These are phyloP conservation scores for Tylopilus rubrobrunneus DNA, from an alignment of 768 basidiomycete genomes.

Conservation along the genomic window DNA sequence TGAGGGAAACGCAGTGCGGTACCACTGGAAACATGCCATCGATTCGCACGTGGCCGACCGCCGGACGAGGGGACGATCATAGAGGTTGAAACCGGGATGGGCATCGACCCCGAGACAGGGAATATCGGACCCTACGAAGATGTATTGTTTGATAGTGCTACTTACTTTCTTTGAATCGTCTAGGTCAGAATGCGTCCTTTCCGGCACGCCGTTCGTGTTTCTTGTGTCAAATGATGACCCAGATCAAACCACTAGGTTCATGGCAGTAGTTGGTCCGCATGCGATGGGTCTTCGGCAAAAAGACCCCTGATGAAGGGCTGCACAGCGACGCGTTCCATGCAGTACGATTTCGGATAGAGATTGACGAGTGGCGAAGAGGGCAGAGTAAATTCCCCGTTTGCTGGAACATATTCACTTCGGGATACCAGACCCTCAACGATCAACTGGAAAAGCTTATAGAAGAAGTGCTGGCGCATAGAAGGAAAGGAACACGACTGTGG, in stretches of 20 bases:
- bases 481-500: constrained; percentile 7
- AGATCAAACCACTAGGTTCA: constrained; percentile 11
- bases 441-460: constrained; percentile 3
- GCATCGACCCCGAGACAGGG: constrained; percentile 12
- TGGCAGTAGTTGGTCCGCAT: constrained; percentile 18
- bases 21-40: constrained; percentile 15
- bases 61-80: constrained; percentile 12
- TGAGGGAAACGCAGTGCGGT: constrained; percentile 2
- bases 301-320: neutral
- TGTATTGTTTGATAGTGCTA: neutral
- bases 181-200: constrained; percentile 8
- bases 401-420: constrained; percentile 10
- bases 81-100: constrained; percentile 10
- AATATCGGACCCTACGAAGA: constrained; percentile 17
- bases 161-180: neutral
- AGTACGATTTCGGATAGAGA: constrained; percentile 1
- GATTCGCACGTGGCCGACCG: constrained; percentile 13
- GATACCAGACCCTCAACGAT: constrained; percentile 5
- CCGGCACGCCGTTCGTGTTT: constrained; percentile 14
- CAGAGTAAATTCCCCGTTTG: neutral
- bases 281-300: constrained; percentile 12
- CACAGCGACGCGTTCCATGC: neutral
- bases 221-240: constrained; percentile 11
- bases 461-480: neutral
- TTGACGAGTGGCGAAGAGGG: neutral